phyloP scores from a whole-genome alignment of 1,284 basidiomycete genomes.

The Naganishia albida region DNA sequence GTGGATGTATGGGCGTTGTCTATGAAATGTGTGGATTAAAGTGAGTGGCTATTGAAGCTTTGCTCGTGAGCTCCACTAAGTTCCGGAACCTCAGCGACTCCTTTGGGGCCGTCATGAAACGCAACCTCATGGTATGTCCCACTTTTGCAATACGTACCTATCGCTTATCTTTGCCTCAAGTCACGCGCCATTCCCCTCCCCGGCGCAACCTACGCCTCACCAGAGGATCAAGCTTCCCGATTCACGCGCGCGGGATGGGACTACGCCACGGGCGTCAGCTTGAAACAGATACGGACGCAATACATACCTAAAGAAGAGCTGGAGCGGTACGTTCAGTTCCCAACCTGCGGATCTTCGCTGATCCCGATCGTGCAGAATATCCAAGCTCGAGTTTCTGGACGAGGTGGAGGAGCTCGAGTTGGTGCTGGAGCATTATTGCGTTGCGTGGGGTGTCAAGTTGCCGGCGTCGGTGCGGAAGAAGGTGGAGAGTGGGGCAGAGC shows the following conservation, averaged over 20 bases:
- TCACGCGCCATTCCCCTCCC: slow-evolving; percentile 72
- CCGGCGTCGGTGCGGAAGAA: slow-evolving; percentile 16
- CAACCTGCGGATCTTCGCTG: not conserved
- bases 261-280: slow-evolving; percentile 61
- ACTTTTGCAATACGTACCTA: not conserved
- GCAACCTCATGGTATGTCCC: slow-evolving; percentile 69
- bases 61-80: not conserved
- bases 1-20: slow-evolving; percentile 57
- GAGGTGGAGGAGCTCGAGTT: slow-evolving; percentile 89
- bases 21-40: slow-evolving; percentile 89
- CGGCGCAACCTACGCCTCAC: slow-evolving; percentile 65
- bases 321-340: slow-evolving; percentile 59
- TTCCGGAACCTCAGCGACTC: slow-evolving; percentile 58
- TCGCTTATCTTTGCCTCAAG: slow-evolving; percentile 52
- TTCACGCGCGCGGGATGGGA: slow-evolving; percentile 65
- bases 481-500: not conserved
- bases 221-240: slow-evolving; percentile 64
- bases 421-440: slow-evolving; percentile 80
- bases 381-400: slow-evolving; percentile 77
- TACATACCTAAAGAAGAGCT: slow-evolving; percentile 63
- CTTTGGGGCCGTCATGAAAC: slow-evolving; percentile 84
- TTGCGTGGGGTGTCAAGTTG: slow-evolving; percentile 68
- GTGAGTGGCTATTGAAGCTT: slow-evolving; percentile 38
- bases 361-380: slow-evolving; percentile 60
- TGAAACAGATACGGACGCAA: slow-evolving; percentile 66